These are phyloP conservation scores for Rhizophagus prolifer DNA, from an alignment of 192 early-diverging fungal species.

Conservation along the genomic window DNA sequence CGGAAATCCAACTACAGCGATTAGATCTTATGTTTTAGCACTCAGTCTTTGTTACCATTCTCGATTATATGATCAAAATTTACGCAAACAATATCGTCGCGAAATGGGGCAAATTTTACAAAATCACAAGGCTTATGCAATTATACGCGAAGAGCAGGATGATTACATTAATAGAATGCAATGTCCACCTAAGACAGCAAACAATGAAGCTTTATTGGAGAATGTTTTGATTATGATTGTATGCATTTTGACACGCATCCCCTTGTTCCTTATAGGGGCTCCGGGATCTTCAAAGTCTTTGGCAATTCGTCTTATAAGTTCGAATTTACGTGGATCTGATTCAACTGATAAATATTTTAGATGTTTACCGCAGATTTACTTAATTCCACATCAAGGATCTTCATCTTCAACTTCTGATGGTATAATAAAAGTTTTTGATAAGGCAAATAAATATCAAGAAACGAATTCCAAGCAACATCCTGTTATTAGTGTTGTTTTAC, in stretches of 20 bases:
- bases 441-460: background rate
- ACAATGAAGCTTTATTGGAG: background rate
- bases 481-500: background rate
- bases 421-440: slow-evolving; percentile 21
- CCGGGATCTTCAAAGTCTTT: slow-evolving; percentile 26
- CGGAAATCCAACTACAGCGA: background rate
- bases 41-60: background rate
- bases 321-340: slow-evolving; percentile 29
- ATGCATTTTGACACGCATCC: slow-evolving; percentile 14
- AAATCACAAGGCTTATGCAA: background rate
- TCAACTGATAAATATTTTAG: slow-evolving; percentile 20
- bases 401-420: slow-evolving; percentile 24
- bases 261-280: slow-evolving; percentile 22
- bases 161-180: slow-evolving; percentile 4
- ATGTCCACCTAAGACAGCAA: background rate
- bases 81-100: background rate
- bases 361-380: slow-evolving; percentile 10
- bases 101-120: background rate
- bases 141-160: background rate
- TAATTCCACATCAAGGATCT: slow-evolving; percentile 21
- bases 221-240: background rate
- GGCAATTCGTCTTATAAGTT: slow-evolving; percentile 15
- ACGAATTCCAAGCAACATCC: background rate
- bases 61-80: background rate
- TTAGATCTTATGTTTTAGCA: slow-evolving; percentile 4